Conservation (phyloP, 192 early-diverging fungal genomes). For the Coemansia sp. region DNA sequence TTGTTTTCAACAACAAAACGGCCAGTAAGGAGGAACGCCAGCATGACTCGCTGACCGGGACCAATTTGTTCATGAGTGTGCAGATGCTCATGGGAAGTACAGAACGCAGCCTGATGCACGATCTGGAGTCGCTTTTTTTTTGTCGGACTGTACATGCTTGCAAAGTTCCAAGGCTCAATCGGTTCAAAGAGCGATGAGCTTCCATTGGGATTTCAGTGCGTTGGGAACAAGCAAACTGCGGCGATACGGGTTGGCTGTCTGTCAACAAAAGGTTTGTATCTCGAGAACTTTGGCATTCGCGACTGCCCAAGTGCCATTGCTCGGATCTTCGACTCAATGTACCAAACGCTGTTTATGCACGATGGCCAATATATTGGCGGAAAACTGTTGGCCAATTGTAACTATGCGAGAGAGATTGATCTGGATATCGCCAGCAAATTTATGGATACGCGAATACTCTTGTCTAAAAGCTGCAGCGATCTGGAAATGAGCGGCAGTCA, state of each 20-base stretch:
- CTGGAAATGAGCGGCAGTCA: too few relatives aligned
- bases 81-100: constrained; percentile 1
- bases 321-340: neutral
- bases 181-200: neutral
- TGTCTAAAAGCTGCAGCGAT: too few relatives aligned
- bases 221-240: neutral
- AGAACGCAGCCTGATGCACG: constrained; percentile 4
- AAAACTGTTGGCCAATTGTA: neutral
- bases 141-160: neutral
- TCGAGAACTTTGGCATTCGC: neutral
- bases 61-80: constrained; percentile 3
- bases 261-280: neutral
- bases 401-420: neutral
- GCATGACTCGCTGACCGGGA: neutral
- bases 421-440: neutral
- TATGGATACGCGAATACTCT: neutral
- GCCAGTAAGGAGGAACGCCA: neutral
- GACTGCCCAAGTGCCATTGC: neutral
- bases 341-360: neutral
- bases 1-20: neutral
- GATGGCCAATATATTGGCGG: neutral
- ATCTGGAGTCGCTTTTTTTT: constrained; percentile 22
- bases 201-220: neutral
- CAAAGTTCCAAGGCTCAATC: neutral
- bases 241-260: neutral